Percentiles rank a stretch among this genome's conserved stretches.
Evolutionary conservation across 306 rosid genomes (phyloP).

Genomic region (Styphnolobium japonicum): DNA sequence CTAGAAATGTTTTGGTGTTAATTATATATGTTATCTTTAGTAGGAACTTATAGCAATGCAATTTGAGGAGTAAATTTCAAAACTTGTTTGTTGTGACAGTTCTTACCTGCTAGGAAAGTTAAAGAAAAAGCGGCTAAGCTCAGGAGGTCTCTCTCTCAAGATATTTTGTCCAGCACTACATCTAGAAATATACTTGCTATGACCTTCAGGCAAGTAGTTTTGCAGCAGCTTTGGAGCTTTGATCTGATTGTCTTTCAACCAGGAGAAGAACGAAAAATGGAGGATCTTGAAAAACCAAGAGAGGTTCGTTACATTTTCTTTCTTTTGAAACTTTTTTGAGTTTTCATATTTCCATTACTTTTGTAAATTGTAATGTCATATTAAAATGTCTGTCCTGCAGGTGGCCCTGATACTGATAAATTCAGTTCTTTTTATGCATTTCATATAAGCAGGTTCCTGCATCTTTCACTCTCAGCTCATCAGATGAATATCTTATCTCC

Average conservation of each 20-base stretch:
- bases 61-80: conserved; percentile 9
- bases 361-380: conserved; percentile 58
- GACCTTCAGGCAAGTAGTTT: conserved; percentile 94
- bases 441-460: conserved; percentile 85
- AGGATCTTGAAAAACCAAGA: conserved; percentile 81
- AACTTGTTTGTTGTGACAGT: conserved; percentile 50
- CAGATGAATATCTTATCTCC: conserved; percentile 60
- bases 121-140: conserved; percentile 70
- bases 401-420: conserved; percentile 85
- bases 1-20: conserved; percentile 9
- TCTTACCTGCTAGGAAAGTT: conserved; percentile 79
- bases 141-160: conserved; percentile 61
- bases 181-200: conserved; percentile 72
- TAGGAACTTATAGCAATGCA: conserved; percentile 4
- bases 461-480: conserved; percentile 67
- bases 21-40: not conserved
- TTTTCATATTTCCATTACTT: conserved; percentile 18
- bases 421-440: conserved; percentile 91
- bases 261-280: conserved; percentile 75
- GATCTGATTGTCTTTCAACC: conserved; percentile 65
- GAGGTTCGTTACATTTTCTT: conserved; percentile 54
- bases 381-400: conserved; percentile 76
- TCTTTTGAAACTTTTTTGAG: not conserved
- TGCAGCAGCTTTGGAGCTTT: conserved; percentile 74
- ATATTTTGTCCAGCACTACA: conserved; percentile 42